Evolutionary conservation across 1,139 yeast species (phyloP).

Genomic region (Suhomyces coccinellae): DNA sequence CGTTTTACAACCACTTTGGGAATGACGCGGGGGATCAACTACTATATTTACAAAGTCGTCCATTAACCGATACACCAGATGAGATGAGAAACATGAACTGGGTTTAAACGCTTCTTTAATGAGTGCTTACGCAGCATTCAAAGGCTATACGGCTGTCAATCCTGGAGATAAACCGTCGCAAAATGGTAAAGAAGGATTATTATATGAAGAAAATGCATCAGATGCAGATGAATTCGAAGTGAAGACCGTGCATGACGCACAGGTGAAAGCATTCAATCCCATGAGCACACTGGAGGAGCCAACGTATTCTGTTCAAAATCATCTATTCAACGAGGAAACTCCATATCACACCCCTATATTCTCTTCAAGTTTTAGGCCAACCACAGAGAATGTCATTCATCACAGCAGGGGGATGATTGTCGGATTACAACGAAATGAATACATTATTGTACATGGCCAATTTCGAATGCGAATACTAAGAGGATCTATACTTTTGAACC

Average conservation of each 20-base stretch:
- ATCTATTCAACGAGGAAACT: conserved; percentile 1
- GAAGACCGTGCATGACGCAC: neutral
- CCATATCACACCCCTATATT: neutral
- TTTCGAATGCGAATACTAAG: conserved; percentile 51
- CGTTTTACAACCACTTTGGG: too few relatives aligned
- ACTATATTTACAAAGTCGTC: neutral
- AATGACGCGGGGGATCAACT: too few relatives aligned
- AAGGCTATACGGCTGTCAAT: conserved; percentile 21
- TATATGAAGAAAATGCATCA: conserved; percentile 28
- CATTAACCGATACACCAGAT: neutral
- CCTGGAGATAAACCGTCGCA: conserved; percentile 7
- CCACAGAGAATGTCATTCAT: conserved; percentile 37
- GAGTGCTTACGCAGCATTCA: conserved; percentile 59
- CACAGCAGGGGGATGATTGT: conserved; percentile 32
- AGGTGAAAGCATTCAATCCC: neutral
- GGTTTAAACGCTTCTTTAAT: conserved; percentile 15
- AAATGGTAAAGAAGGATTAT: conserved; percentile 19
- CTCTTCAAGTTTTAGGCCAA: conserved; percentile 33
- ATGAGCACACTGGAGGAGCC: too few relatives aligned
- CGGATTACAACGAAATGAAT: conserved; percentile 50
- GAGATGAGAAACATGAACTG: neutral
- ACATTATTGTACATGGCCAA: conserved; percentile 59
- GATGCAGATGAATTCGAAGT: conserved; percentile 23
- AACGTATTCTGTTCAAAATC: neutral
- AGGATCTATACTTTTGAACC: conserved; percentile 62